Percentiles rank a stretch among this genome's conserved stretches.
Evolutionary conservation across 176 grass and related monocot genomes (phyloP).

Genomic region (Zizania latifolia): DNA sequence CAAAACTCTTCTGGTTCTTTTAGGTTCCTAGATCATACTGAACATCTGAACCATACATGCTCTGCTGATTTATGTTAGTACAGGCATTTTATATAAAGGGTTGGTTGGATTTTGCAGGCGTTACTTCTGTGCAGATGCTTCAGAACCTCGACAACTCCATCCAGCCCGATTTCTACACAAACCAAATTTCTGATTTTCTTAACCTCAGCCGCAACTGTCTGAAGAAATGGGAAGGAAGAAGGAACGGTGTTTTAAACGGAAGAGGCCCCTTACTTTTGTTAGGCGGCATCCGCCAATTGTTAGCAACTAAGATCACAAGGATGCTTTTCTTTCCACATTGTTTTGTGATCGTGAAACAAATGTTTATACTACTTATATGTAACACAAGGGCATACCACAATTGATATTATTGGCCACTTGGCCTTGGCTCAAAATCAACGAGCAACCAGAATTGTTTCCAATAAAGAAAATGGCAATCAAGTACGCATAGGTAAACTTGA

Average conservation of each 20-base stretch:
- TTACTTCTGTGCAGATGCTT: slow-evolving; percentile 78
- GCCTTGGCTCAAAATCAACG: not conserved
- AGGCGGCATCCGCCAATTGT: slow-evolving; percentile 18
- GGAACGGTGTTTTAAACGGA: slow-evolving; percentile 4
- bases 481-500: not conserved
- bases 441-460: not conserved
- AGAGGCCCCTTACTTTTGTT: slow-evolving; percentile 11
- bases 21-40: slow-evolving; percentile 54
- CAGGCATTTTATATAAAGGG: slow-evolving; percentile 1
- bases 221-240: slow-evolving; percentile 18
- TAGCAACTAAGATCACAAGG: slow-evolving; percentile 11
- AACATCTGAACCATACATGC: not conserved
- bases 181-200: slow-evolving; percentile 83
- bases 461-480: not conserved
- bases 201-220: slow-evolving; percentile 74
- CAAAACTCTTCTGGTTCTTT: slow-evolving; percentile 94
- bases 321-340: slow-evolving; percentile 14
- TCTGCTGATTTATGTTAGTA: not conserved
- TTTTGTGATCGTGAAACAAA: not conserved
- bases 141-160: slow-evolving; percentile 78
- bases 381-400: not conserved
- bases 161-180: slow-evolving; percentile 90
- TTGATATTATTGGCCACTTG: not conserved
- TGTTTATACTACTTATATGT: slow-evolving; percentile 20
- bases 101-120: slow-evolving; percentile 47